A percentile compares a stretch with the other conserved stretches of the same genome.
Evolutionary conservation across 768 basidiomycete genomes (phyloP).

Genomic region (Fibroporia radiculosa): DNA sequence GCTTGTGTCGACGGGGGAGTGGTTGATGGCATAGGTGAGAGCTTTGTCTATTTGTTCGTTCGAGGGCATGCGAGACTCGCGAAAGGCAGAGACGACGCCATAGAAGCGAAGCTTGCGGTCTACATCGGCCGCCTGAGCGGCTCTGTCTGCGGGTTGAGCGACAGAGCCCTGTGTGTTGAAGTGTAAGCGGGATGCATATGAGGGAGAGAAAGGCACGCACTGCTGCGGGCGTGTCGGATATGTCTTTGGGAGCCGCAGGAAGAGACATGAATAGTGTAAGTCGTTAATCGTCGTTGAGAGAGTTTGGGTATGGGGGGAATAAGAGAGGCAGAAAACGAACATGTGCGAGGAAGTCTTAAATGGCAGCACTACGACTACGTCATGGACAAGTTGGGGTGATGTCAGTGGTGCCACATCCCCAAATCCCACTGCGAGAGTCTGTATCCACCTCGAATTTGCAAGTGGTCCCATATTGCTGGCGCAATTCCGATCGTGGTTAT

Average conservation of each 20-base stretch:
- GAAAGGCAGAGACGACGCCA: slow-evolving; percentile 75
- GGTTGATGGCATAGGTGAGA: slow-evolving; percentile 54
- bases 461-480: too few species aligned
- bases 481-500: too few species aligned
- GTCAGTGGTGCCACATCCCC: too few species aligned
- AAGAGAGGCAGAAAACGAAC: too few species aligned
- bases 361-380: too few species aligned
- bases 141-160: slow-evolving; percentile 55
- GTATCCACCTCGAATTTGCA: too few species aligned
- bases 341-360: too few species aligned
- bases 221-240: slow-evolving; percentile 44
- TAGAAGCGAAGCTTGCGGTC: slow-evolving; percentile 81
- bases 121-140: slow-evolving; percentile 61
- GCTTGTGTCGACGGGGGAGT: slow-evolving; percentile 50
- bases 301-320: too few species aligned
- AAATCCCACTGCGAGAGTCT: too few species aligned
- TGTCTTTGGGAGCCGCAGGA: slow-evolving; percentile 52
- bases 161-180: slow-evolving; percentile 44
- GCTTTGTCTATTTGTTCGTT: slow-evolving; percentile 75
- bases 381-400: too few species aligned
- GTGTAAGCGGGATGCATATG: not conserved
- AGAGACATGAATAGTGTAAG: slow-evolving; percentile 45
- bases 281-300: not conserved
- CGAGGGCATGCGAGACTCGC: slow-evolving; percentile 69
- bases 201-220: not conserved